Evolutionary conservation across 768 basidiomycete species (phyloP).

Genomic region (Dictyophora rubrovolvata): DNA sequence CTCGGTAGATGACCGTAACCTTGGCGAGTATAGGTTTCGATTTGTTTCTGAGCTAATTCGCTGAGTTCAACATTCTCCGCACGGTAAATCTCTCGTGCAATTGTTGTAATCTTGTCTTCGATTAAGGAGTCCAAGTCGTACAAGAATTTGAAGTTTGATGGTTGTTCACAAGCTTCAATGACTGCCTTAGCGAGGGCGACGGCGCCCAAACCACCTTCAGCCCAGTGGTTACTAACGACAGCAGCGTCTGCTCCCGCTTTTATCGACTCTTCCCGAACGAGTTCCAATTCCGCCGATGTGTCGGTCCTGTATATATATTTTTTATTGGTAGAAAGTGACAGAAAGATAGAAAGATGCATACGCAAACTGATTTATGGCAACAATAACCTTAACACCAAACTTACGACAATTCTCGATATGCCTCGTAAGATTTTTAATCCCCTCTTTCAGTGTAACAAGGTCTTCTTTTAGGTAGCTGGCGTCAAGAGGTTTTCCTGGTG

Average conservation of each 20-base stretch:
- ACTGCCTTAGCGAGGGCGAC: conserved; percentile 87
- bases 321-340: neutral
- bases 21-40: conserved; percentile 87
- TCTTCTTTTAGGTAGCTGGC: conserved; percentile 94
- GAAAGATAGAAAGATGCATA: conserved; percentile 31
- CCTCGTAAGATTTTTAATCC: conserved; percentile 84
- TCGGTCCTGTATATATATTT: conserved; percentile 51
- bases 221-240: conserved; percentile 96
- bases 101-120: conserved; percentile 78
- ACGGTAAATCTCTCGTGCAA: conserved; percentile 87
- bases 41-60: conserved; percentile 72
- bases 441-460: conserved; percentile 78
- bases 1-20: conserved; percentile 74
- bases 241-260: conserved; percentile 89
- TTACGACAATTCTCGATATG: conserved; percentile 94
- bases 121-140: conserved; percentile 80
- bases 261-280: conserved; percentile 71
- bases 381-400: conserved; percentile 92
- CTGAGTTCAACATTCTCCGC: conserved; percentile 86
- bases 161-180: conserved; percentile 70
- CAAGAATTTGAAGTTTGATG: conserved; percentile 84
- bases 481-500: conserved; percentile 87
- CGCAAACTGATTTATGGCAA: conserved; percentile 94
- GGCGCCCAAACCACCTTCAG: conserved; percentile 87
- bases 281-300: conserved; percentile 77